These are phyloP conservation scores for Echeveria elegans DNA, from an alignment of 164 flowering plant genomes.

Conservation along the genomic window DNA sequence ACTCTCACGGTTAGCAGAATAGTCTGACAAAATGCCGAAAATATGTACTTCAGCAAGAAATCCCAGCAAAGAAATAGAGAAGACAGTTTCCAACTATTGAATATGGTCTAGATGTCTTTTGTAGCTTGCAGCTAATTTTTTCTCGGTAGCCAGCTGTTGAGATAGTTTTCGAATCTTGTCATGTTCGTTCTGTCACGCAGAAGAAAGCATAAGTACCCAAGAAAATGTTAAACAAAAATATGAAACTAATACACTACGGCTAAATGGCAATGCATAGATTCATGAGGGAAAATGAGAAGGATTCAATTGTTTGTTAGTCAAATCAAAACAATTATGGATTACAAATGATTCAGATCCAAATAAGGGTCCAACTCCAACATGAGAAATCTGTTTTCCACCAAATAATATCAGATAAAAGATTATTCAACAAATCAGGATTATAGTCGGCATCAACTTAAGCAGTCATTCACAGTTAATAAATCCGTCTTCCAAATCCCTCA, in stretches of 20 bases:
- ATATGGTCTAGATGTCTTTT: constrained; percentile 70
- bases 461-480: neutral
- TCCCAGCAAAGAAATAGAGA: too few relatives aligned
- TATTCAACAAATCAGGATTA: neutral
- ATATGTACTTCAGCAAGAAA: too few relatives aligned
- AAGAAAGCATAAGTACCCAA: neutral
- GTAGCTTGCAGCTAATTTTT: constrained; percentile 46
- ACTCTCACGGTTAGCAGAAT: too few relatives aligned
- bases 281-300: neutral
- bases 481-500: neutral
- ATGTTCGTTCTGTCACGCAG: constrained; percentile 48
- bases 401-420: neutral
- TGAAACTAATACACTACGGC: neutral
- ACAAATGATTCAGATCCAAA: neutral
- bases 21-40: too few relatives aligned
- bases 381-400: neutral
- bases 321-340: neutral
- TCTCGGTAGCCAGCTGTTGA: constrained; percentile 58
- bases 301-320: neutral
- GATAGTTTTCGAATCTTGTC: constrained; percentile 56
- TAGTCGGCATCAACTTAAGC: neutral
- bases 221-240: neutral
- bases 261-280: neutral
- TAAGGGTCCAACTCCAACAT: neutral
- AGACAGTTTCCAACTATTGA: too few relatives aligned